Conservation (phyloP, 805 yeast genomes). For the Pichia insulana region DNA sequence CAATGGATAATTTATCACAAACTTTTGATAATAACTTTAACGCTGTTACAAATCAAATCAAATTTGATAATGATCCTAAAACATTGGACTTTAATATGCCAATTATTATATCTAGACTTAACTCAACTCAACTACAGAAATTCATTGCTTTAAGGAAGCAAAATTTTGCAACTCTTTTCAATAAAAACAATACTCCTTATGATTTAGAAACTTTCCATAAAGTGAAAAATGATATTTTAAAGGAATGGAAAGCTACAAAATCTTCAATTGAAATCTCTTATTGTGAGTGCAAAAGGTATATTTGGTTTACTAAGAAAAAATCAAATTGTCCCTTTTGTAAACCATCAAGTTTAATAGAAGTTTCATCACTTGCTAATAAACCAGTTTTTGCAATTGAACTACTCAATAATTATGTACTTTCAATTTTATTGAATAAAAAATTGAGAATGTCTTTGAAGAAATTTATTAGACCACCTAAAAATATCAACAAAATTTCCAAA, state of each 20-base stretch:
- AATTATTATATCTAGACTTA: neutral
- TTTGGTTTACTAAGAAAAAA: neutral
- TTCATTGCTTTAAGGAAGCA: neutral
- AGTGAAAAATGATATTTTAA: neutral
- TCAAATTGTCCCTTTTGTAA: neutral
- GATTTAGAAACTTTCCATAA: neutral
- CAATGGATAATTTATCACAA: neutral
- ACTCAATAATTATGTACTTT: slow-evolving; percentile 3
- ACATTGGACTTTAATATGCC: neutral
- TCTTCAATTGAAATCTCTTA: neutral
- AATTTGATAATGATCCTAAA: neutral
- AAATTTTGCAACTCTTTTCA: neutral
- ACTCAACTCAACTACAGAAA: slow-evolving; percentile 4
- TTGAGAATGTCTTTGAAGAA: slow-evolving; percentile 4
- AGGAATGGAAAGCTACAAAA: slow-evolving; percentile 1
- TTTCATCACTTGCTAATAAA: neutral
- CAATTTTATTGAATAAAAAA: slow-evolving; percentile 6
- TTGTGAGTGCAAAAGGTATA: slow-evolving; percentile 1
- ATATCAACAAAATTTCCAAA: neutral
- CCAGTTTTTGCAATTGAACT: slow-evolving; percentile 1
- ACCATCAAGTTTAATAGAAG: neutral
- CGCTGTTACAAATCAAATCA: neutral
- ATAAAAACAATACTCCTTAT: neutral
- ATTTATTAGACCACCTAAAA: slow-evolving; percentile 3
- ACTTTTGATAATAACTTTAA: neutral